phyloP scores from a whole-genome alignment of 208 protist species.

The Wallacemonas sp. region DNA sequence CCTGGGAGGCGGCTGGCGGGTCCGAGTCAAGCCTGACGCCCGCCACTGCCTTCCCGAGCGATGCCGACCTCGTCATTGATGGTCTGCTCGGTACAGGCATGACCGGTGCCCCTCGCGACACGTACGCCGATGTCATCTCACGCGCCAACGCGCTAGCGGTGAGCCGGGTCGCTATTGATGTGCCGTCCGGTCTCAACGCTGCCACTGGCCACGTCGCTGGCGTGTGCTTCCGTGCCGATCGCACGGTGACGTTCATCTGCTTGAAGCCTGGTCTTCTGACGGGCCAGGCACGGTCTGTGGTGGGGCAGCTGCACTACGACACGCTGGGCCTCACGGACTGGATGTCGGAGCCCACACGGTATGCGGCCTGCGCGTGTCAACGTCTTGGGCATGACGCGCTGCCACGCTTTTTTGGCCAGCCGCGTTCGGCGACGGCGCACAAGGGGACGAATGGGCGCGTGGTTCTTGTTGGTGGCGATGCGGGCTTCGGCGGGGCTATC shows the following conservation, averaged over 20 bases:
- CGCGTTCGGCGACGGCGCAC: slow-evolving; percentile 38
- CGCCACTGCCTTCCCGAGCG: slow-evolving; percentile 17
- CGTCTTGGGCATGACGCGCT: slow-evolving; percentile 57
- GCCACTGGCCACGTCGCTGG: slow-evolving; percentile 66
- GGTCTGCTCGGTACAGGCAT: slow-evolving; percentile 82
- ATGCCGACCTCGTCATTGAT: slow-evolving; percentile 78
- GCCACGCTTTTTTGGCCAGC: slow-evolving; percentile 28
- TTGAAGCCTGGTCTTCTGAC: slow-evolving; percentile 86
- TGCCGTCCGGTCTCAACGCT: slow-evolving; percentile 84
- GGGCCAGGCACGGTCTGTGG: slow-evolving; percentile 49
- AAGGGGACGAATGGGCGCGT: slow-evolving; percentile 74
- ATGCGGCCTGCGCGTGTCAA: slow-evolving; percentile 30
- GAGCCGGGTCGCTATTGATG: slow-evolving; percentile 76
- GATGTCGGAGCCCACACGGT: slow-evolving; percentile 34
- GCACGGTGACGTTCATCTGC: slow-evolving; percentile 80
- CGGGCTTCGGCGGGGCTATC: slow-evolving; percentile 72
- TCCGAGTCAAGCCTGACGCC: slow-evolving; percentile 10
- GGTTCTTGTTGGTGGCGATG: slow-evolving; percentile 69
- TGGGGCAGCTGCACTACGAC: slow-evolving; percentile 77
- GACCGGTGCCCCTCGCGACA: slow-evolving; percentile 46
- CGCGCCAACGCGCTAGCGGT: slow-evolving; percentile 51
- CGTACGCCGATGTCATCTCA: slow-evolving; percentile 63
- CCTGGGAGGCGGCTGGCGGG: slow-evolving; percentile 40
- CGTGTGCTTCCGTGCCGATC: slow-evolving; percentile 60
- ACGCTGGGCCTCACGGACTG: slow-evolving; percentile 53